phyloP scores from a whole-genome alignment of 495 filamentous ascomycete species.

The Rhizodiscina lignyota region DNA sequence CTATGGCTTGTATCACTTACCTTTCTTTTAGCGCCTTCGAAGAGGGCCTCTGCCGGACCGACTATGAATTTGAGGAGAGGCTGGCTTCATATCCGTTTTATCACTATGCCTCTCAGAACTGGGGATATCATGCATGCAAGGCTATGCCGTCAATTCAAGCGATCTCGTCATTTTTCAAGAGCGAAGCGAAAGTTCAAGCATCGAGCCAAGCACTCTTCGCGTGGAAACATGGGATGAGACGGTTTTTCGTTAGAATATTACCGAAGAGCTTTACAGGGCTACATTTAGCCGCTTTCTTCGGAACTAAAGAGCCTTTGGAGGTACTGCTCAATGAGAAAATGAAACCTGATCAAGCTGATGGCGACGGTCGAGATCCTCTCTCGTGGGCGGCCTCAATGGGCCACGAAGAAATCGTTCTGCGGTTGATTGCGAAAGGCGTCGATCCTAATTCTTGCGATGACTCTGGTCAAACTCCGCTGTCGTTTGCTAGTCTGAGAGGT shows the following conservation, averaged over 20 bases:
- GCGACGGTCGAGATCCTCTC: not conserved
- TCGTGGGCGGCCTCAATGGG: not conserved
- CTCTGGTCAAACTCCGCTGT: not conserved
- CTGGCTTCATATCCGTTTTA: slow-evolving; percentile 20
- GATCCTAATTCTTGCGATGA: not conserved
- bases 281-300: not conserved
- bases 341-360: too few species aligned
- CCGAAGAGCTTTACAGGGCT: not conserved
- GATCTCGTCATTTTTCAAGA: not conserved
- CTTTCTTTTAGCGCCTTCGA: slow-evolving; percentile 24
- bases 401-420: not conserved
- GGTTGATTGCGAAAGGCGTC: too few species aligned
- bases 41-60: slow-evolving; percentile 13
- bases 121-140: slow-evolving; percentile 27
- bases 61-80: slow-evolving; percentile 15
- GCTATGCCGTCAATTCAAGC: too few species aligned
- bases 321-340: too few species aligned
- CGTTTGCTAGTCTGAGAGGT: too few species aligned
- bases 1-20: slow-evolving; percentile 27
- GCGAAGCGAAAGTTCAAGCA: not conserved
- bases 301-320: too few species aligned
- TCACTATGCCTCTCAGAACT: slow-evolving; percentile 26
- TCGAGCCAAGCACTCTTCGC: not conserved
- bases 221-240: not conserved
- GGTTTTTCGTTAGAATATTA: not conserved